phyloP scores from a whole-genome alignment of 2,329 filamentous ascomycete genomes.

The Didymella exigua region DNA sequence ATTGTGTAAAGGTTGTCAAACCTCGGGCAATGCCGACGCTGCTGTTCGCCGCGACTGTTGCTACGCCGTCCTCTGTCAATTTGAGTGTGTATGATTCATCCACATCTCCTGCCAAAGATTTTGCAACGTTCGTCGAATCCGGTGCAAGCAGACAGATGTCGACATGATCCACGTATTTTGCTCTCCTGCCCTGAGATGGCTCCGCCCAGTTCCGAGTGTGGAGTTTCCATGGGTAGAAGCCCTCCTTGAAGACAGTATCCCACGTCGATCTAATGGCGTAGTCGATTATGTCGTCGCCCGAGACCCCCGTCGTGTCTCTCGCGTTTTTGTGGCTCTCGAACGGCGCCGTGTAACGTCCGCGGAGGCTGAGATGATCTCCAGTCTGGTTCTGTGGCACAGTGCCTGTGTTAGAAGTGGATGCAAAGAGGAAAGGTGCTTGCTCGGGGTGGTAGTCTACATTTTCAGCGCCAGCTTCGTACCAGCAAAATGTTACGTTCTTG shows the following conservation, averaged over 20 bases:
- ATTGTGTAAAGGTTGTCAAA: conserved; percentile 78
- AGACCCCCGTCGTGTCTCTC: conserved; percentile 30
- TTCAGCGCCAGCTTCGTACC: conserved; percentile 44
- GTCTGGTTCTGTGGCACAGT: conserved; percentile 17
- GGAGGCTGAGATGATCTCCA: conserved; percentile 10
- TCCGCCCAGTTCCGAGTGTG: conserved; percentile 68
- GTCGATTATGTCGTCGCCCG: conserved; percentile 57
- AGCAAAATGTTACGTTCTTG: conserved; percentile 44
- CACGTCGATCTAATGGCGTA: conserved; percentile 61
- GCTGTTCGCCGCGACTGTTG: conserved; percentile 67
- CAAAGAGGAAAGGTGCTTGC: conserved; percentile 21
- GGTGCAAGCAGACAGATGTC: conserved; percentile 64
- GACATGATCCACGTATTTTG: conserved; percentile 64
- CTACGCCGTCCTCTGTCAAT: conserved; percentile 63
- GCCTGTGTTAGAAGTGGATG: conserved; percentile 28
- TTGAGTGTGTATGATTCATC: conserved; percentile 78
- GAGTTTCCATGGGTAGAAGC: conserved; percentile 80
- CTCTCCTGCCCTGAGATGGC: conserved; percentile 55
- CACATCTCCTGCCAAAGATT: conserved; percentile 65
- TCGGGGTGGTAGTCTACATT: conserved; percentile 32
- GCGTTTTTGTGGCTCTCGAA: conserved; percentile 1
- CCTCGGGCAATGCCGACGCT: conserved; percentile 73
- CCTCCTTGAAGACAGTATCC: conserved; percentile 68
- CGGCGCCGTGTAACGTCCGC: conserved; percentile 17
- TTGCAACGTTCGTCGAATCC: conserved; percentile 62